phyloP scores from a whole-genome alignment of 2,329 filamentous ascomycete species.

The Curvularia verruculosa region DNA sequence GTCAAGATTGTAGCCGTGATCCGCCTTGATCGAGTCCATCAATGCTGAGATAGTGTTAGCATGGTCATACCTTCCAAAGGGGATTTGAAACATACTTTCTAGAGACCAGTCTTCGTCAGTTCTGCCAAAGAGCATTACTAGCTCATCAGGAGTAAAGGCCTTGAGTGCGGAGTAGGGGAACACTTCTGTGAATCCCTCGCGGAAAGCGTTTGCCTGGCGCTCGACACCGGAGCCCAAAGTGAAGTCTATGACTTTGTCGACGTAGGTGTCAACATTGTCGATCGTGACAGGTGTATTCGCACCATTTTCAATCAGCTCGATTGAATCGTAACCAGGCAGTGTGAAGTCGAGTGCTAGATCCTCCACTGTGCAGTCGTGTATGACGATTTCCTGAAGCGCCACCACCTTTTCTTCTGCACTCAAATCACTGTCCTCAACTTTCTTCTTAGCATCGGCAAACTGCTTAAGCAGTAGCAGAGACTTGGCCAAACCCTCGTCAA shows the following conservation, averaged over 20 bases:
- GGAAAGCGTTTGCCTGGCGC: constrained; percentile 89
- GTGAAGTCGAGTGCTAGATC: constrained; percentile 95
- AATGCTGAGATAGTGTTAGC: constrained; percentile 66
- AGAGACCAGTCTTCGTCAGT: constrained; percentile 97
- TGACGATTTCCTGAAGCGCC: constrained; percentile 70
- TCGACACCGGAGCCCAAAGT: constrained; percentile 89
- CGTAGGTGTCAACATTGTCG: constrained; percentile 86
- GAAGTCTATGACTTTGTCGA: constrained; percentile 89
- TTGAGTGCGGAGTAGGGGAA: constrained; percentile 93
- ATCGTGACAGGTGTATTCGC: constrained; percentile 79
- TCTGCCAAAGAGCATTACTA: constrained; percentile 91
- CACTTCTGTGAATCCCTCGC: constrained; percentile 88
- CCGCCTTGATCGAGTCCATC: constrained; percentile 97
- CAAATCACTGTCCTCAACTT: constrained; percentile 72
- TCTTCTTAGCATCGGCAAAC: constrained; percentile 81
- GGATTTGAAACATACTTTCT: constrained; percentile 73
- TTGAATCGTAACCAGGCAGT: constrained; percentile 81
- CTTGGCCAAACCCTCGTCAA: constrained; percentile 83
- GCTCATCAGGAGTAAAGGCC: constrained; percentile 92
- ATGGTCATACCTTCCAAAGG: constrained; percentile 3
- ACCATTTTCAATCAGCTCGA: constrained; percentile 81
- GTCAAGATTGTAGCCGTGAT: constrained; percentile 98
- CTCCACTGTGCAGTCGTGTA: constrained; percentile 80
- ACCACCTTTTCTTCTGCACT: constrained; percentile 72
- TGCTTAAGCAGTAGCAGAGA: constrained; percentile 87